A percentile compares a stretch with the other conserved stretches of the same genome.
These are phyloP conservation scores for Suhomyces tanzawaensis DNA, from an alignment of 805 yeast genomes.

Conservation along the genomic window DNA sequence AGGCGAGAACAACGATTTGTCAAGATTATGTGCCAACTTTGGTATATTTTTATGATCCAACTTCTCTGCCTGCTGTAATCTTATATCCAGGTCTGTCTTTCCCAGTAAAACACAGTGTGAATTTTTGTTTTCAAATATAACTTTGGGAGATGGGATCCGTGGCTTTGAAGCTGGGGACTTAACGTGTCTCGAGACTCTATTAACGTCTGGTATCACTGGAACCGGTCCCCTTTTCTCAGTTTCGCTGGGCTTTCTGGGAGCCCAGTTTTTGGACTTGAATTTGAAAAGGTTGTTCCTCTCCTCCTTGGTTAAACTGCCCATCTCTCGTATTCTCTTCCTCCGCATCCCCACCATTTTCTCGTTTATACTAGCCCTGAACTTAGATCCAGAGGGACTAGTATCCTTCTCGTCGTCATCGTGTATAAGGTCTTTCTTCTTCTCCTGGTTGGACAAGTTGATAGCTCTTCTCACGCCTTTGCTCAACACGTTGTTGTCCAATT, in stretches of 20 bases:
- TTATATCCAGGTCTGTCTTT: background rate
- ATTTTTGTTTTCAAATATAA: background rate
- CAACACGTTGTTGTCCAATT: slow-evolving; percentile 10
- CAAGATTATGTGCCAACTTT: slow-evolving; percentile 59
- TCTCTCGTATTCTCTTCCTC: background rate
- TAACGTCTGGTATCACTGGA: background rate
- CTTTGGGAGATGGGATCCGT: background rate
- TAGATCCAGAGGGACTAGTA: background rate
- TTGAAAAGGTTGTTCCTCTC: slow-evolving; percentile 1
- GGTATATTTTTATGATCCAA: slow-evolving; percentile 45
- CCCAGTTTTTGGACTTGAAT: slow-evolving; percentile 1
- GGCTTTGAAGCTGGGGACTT: background rate
- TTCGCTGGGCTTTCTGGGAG: background rate
- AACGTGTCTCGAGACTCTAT: background rate
- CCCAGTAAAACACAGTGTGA: background rate
- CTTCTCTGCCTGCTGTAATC: slow-evolving; percentile 15
- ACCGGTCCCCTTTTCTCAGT: background rate
- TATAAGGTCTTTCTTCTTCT: background rate
- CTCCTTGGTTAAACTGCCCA: background rate
- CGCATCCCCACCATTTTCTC: background rate
- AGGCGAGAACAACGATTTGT: slow-evolving; percentile 74
- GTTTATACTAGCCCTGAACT: background rate
- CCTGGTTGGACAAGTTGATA: slow-evolving; percentile 5
- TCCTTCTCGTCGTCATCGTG: background rate
- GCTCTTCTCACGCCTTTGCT: slow-evolving; percentile 10